Evolutionary conservation across 345 rosid species (phyloP).

Genomic region (Citrus hindsii): DNA sequence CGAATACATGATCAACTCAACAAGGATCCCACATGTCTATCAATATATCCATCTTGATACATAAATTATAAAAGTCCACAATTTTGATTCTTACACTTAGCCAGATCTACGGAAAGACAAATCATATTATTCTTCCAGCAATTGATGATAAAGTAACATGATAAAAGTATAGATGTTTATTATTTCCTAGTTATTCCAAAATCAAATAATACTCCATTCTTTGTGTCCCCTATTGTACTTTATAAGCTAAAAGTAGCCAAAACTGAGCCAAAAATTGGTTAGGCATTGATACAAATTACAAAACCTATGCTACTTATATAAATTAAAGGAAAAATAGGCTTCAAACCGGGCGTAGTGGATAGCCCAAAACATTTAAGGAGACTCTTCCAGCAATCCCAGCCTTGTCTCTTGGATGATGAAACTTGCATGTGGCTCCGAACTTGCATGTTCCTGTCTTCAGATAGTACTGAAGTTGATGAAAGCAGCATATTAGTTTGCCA

Average conservation of each 20-base stretch:
- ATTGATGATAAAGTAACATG: neutral
- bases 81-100: neutral
- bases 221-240: neutral
- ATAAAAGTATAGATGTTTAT: neutral
- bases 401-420: constrained; percentile 95
- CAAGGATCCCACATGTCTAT: neutral
- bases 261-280: neutral
- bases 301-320: neutral
- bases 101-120: neutral
- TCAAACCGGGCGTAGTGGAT: constrained; percentile 85
- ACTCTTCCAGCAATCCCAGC: constrained; percentile 94
- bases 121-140: neutral
- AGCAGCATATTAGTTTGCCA: constrained; percentile 20
- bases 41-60: neutral
- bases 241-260: neutral
- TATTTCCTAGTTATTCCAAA: neutral
- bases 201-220: neutral
- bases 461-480: constrained; percentile 63
- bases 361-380: constrained; percentile 86
- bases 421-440: constrained; percentile 99
- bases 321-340: constrained; percentile 14
- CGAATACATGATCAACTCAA: neutral
- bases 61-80: neutral
- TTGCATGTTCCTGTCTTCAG: constrained; percentile 99
- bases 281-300: neutral